Base-by-base conservation (phyloP, 2,329 filamentous ascomycete genomes). In the Fonsecaea erecta region DNA sequence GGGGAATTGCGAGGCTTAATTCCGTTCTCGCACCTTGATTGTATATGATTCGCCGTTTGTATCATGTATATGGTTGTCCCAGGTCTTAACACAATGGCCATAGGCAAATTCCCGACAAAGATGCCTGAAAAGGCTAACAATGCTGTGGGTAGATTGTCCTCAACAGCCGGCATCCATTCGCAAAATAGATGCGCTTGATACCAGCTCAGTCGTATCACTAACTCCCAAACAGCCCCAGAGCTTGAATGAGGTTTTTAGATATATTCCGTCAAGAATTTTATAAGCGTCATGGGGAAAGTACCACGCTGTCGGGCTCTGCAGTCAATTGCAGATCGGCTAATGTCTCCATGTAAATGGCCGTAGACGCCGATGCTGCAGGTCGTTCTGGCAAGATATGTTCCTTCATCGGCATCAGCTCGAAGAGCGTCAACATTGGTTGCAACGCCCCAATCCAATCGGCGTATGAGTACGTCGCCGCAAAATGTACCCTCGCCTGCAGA, bases 381-480 rank as follows among this genome's bases (percentile, higher is more conserved):
- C 16, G 12, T 24, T 52, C 32, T 52, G 52, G 30, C n/a, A 21
- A 30, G 6, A 16, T 21, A 7, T 12, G 7, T 32, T 48, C 43
- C 40, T 18, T 37, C 18, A 16, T 24, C 28, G 43, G 46, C 46
- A 62, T 59, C n/a, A 67, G 24, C 28, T 60, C 58, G 24, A 59
- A 62, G 35, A 64, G 53, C 1, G 40, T 54, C 35, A 64, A 28
- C 65, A 67, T 67, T n/a, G 65, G 61, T 26, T 35, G 32, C 43
- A 67, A 16, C 16, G 58, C 61, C 12, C 61, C 65, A 60, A 64
- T 57, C 65, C 65, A 67, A 24, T 67, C 65, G 26, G 57, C 51
- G 40, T 64, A 59, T 8, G 40, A 52, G 24, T 67, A 67, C 12
- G 62, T 67, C 52, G 64, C 16, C 24, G 64, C 57, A 34, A 64